Evolutionary conservation across 192 early-diverging fungal species (phyloP), one percentile per base, ranked within the genome.

Genomic region (Geosiphon pyriformis): DNA sequence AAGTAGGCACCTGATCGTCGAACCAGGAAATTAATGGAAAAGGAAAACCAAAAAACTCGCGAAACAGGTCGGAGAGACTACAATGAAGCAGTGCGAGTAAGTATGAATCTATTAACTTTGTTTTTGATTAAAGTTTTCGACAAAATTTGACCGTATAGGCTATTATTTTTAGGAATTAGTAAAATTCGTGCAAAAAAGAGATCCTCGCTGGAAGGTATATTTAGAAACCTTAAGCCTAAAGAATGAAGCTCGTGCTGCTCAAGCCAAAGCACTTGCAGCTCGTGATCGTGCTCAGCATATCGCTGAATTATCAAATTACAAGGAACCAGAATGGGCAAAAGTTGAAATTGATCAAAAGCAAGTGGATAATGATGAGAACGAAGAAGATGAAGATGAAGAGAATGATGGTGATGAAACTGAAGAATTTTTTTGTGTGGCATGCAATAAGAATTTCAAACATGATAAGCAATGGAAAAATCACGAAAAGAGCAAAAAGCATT

Each of bases 371-470:
- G 73, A 77, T 3, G 75, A 76, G 1, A 71, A 71, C 1, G 80
- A 60, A 6, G 77, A 81, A 4, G 80, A 75, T 2, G 70, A 70
- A 23, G n/a, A n/a, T n/a, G n/a, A n/a, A n/a, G 80, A 60, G 4
- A 76, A 81, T 3, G 80, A 75, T 2, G 70, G 68, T 22, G 72
- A 79, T 1, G 80, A 71, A 32, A 86, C 76, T 31, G 83, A 91
- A 60, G 87, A 86, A 11, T 87, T 88, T 35, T 84, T 84, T 46
- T 99, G 96, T 69, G 83, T 88, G 12, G 88, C 87, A 2, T 99
- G 96, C 74, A 83, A 93, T 65, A 97, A 94, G 70, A 73, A 63
- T 30, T 99, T 98, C 76, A 92, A 91, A 63, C 86, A 84, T 25
- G 82, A 88, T 31, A 74, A 84, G 12, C 86, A 95, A 79, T 88